A percentile compares a stretch with the other conserved stretches of the same genome.
These are phyloP conservation scores for Phaseolus lunatus DNA, from an alignment of 306 rosid species.

Conservation along the genomic window DNA sequence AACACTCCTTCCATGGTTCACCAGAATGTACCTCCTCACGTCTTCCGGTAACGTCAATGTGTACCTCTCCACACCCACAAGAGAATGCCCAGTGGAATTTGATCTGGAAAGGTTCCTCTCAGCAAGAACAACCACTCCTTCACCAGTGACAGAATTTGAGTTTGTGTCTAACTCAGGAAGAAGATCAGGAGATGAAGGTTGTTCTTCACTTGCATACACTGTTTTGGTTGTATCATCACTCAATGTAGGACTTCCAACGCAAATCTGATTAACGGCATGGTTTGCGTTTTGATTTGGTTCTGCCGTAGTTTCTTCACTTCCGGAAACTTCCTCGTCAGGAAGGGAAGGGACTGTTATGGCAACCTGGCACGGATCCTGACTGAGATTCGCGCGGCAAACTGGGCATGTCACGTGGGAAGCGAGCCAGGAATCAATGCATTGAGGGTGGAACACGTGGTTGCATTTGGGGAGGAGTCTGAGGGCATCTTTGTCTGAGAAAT, in stretches of 20 bases:
- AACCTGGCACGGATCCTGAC: slow-evolving; percentile 40
- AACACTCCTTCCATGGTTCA: slow-evolving; percentile 46
- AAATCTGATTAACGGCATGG: background rate
- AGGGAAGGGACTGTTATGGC: slow-evolving; percentile 31
- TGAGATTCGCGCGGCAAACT: slow-evolving; percentile 64
- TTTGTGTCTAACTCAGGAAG: background rate
- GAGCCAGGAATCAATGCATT: slow-evolving; percentile 79
- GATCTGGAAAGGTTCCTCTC: slow-evolving; percentile 50
- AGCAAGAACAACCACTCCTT: background rate
- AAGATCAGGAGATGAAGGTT: background rate
- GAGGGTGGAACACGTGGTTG: slow-evolving; percentile 74
- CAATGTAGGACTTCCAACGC: background rate
- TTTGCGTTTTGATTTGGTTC: background rate
- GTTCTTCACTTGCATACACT: background rate
- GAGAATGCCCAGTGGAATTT: slow-evolving; percentile 80
- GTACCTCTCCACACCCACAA: slow-evolving; percentile 56
- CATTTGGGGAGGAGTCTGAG: slow-evolving; percentile 77
- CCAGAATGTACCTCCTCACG: slow-evolving; percentile 58
- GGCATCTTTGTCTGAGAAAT: slow-evolving; percentile 67
- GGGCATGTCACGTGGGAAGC: slow-evolving; percentile 75
- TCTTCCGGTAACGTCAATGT: slow-evolving; percentile 65
- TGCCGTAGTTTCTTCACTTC: background rate
- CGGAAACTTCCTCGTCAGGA: slow-evolving; percentile 19
- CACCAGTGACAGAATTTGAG: background rate
- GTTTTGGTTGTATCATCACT: background rate